Percentiles rank a stretch among this genome's conserved stretches.
phyloP scores from a whole-genome alignment of 2,329 filamentous ascomycete genomes.

The Juglanconis oblonga region DNA sequence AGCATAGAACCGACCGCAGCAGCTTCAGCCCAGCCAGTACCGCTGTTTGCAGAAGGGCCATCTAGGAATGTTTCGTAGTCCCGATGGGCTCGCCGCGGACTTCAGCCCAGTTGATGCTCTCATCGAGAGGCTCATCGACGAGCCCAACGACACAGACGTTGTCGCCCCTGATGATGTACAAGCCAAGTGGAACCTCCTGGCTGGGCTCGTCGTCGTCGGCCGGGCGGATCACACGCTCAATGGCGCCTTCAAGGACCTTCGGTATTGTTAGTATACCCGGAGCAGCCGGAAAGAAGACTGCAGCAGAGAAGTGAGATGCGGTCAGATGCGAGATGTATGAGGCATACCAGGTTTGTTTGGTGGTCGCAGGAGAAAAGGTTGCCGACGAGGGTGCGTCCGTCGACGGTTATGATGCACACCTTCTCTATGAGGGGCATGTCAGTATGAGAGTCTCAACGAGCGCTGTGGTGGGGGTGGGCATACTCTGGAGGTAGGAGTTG shows the following conservation, averaged over 20 bases:
- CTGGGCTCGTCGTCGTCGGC: constrained; percentile 80
- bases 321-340: constrained; percentile 23
- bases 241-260: constrained; percentile 74
- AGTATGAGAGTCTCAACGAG: not conserved
- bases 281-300: not conserved
- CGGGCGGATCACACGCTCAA: constrained; percentile 87
- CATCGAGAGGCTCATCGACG: constrained; percentile 85
- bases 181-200: constrained; percentile 74
- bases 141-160: constrained; percentile 89
- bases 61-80: constrained; percentile 71
- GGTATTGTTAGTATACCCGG: not conserved
- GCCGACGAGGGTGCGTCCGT: constrained; percentile 83
- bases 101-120: constrained; percentile 87
- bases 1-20: not conserved
- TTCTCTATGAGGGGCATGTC: constrained; percentile 59
- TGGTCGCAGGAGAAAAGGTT: constrained; percentile 84
- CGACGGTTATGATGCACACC: constrained; percentile 86
- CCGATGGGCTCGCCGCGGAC: constrained; percentile 84
- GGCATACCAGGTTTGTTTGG: constrained; percentile 75
- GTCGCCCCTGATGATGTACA: constrained; percentile 91
- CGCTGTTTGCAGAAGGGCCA: not conserved
- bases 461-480: constrained; percentile 7
- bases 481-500: constrained; percentile 31
- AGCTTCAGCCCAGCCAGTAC: not conserved
- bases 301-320: not conserved